These are phyloP conservation scores for Trametes coccinea DNA, from an alignment of 768 basidiomycete species.

Conservation along the genomic window DNA sequence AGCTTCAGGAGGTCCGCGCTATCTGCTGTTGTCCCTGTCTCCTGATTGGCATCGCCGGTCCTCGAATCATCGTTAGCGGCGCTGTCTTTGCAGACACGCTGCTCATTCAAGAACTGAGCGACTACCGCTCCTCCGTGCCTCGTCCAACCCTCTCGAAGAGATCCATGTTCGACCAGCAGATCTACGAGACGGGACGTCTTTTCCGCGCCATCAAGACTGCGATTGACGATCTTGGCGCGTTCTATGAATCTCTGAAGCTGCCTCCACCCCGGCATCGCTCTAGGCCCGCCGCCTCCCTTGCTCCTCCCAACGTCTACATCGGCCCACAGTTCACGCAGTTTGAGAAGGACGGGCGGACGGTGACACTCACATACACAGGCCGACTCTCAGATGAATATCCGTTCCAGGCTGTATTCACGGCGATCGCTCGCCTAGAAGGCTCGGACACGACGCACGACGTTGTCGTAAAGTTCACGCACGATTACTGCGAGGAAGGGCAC, in stretches of 20 bases:
- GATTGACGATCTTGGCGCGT: constrained; percentile 9
- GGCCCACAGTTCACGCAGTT: constrained; percentile 6
- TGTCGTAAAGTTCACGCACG: constrained; percentile 16
- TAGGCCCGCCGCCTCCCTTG: not conserved
- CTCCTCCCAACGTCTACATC: not conserved
- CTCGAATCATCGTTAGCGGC: constrained; percentile 23
- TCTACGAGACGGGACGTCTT: constrained; percentile 11
- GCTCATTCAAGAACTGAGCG: constrained; percentile 24
- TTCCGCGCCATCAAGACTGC: constrained; percentile 2
- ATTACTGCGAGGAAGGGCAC: constrained; percentile 5
- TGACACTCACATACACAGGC: constrained; percentile 7
- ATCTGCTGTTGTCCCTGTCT: constrained; percentile 27
- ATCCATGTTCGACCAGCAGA: not conserved
- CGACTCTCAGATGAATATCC: not conserved
- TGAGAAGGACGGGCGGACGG: not conserved
- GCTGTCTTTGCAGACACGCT: constrained; percentile 24
- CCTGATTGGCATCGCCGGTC: constrained; percentile 23
- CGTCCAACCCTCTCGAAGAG: not conserved
- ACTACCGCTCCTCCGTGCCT: constrained; percentile 13
- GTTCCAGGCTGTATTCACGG: constrained; percentile 1
- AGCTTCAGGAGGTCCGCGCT: constrained; percentile 12
- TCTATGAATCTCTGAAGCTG: not conserved
- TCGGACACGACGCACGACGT: not conserved
- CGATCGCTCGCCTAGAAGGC: not conserved
- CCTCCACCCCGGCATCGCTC: not conserved